These are phyloP conservation scores for Pseudogymnoascus sp. DNA, from an alignment of 2,329 filamentous ascomycete species.

Conservation along the genomic window DNA sequence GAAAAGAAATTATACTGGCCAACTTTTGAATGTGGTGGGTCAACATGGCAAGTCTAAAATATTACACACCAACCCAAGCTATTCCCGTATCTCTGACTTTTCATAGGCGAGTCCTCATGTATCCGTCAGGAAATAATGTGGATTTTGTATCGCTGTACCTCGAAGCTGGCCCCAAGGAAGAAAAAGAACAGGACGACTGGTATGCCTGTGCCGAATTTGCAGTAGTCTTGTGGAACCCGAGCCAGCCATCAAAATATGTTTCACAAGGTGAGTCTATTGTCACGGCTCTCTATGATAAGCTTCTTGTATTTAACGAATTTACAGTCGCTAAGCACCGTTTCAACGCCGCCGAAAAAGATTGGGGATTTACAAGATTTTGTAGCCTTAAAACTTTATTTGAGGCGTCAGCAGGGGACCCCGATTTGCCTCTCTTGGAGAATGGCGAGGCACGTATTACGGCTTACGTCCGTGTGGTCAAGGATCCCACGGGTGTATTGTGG, in stretches of 20 bases:
- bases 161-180: constrained; percentile 80
- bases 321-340: constrained; percentile 89
- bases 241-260: constrained; percentile 55
- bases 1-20: constrained; percentile 83
- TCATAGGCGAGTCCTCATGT: constrained; percentile 81
- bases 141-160: constrained; percentile 93
- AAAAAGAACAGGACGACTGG: constrained; percentile 79
- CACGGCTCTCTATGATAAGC: background rate
- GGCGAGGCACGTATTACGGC: constrained; percentile 73
- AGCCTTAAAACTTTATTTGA: constrained; percentile 82
- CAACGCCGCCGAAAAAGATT: constrained; percentile 91
- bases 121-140: constrained; percentile 89
- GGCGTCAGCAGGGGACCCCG: constrained; percentile 61
- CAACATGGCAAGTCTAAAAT: constrained; percentile 62
- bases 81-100: background rate
- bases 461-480: constrained; percentile 73
- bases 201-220: constrained; percentile 95
- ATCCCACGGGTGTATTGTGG: constrained; percentile 83
- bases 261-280: background rate
- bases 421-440: constrained; percentile 67
- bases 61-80: background rate
- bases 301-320: constrained; percentile 61
- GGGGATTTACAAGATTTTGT: constrained; percentile 96
- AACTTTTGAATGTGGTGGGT: constrained; percentile 74
- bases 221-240: constrained; percentile 87